phyloP scores from a whole-genome alignment of 2,329 filamentous ascomycete species.

The Ophiostoma sp. region DNA sequence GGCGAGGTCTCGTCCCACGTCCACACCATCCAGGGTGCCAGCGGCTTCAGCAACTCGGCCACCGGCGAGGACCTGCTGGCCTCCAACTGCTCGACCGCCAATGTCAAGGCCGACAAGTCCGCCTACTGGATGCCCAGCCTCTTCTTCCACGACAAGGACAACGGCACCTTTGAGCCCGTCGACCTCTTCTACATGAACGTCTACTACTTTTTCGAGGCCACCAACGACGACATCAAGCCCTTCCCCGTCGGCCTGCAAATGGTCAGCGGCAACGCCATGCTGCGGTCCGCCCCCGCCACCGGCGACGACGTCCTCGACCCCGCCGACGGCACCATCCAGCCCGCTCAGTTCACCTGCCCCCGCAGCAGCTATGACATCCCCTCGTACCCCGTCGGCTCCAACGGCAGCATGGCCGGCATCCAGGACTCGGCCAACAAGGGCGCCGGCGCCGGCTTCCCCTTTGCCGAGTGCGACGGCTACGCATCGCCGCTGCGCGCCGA shows the following conservation, averaged over 20 bases:
- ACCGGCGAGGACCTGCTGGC: constrained; percentile 54
- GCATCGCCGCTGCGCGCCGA: constrained; percentile 60
- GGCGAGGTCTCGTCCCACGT: constrained; percentile 56
- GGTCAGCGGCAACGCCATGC: constrained; percentile 58
- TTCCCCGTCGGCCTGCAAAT: constrained; percentile 70
- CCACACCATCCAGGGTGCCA: constrained; percentile 67
- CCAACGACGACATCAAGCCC: constrained; percentile 60
- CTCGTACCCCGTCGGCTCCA: constrained; percentile 50
- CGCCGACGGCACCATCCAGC: constrained; percentile 47
- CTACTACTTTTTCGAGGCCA: constrained; percentile 69
- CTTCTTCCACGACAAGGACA: constrained; percentile 60
- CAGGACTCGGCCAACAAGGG: constrained; percentile 50
- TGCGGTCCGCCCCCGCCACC: constrained; percentile 52
- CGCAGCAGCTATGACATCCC: constrained; percentile 45
- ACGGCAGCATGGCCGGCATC: constrained; percentile 53
- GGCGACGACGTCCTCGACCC: constrained; percentile 49
- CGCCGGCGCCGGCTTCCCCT: constrained; percentile 61
- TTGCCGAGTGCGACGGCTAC: constrained; percentile 60
- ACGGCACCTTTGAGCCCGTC: constrained; percentile 60
- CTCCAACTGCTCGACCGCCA: constrained; percentile 67
- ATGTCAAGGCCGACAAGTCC: constrained; percentile 61
- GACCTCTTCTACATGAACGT: constrained; percentile 66
- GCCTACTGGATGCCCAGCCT: constrained; percentile 74
- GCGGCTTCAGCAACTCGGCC: constrained; percentile 58
- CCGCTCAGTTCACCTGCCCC: constrained; percentile 57